Base-by-base conservation (phyloP, 2,329 filamentous ascomycete genomes). In the Shiraia sp. region DNA sequence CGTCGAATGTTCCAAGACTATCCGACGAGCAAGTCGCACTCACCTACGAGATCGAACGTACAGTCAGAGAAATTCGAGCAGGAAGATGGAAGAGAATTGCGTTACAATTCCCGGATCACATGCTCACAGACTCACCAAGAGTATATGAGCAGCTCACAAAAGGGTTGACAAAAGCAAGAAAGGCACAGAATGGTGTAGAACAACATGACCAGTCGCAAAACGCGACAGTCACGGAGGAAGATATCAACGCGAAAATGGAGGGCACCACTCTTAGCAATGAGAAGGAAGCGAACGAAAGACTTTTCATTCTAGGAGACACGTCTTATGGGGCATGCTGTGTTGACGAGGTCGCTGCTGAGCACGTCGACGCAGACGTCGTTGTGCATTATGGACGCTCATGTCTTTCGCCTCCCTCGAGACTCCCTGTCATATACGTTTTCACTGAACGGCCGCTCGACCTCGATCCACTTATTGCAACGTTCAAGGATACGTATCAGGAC, bases 301-400 rank as follows among this genome's bases (percentile, higher is more conserved):
- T 97, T 37, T 95, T 88, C 57, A 91, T 99, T 46, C 76, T 99
- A 13, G 93, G 87, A 23, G 93, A 99, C 69, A 97, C 93, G 2
- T 96, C 92, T 2, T 99, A 97, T 70, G 95, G 93, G 45, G 86
- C 92, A 0, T 99, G 93, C 72, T 99, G 93, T 62, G 91, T 97
- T 13, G 93, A 99, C 62, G 93, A 99, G 72, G 86, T 97, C 28
- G 93, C 93, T 0, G 93, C 93, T 2, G 91, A 99, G 68, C 93
- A 99, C 66, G 87, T 90, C 12, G 80, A 90, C 59, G 91, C 93
- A 6, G 87, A 97, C 48, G 88, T 90, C 0, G 88, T 97, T 1
- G 86, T 99, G 10, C 93, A 99, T 67, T 99, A 97, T 59, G 93
- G 93, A 3, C 80, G 93, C 37, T 87, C 92, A 0, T 99, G 93